phyloP scores from a whole-genome alignment of 177 flowering plant genomes.

The Vitis hybrid region DNA sequence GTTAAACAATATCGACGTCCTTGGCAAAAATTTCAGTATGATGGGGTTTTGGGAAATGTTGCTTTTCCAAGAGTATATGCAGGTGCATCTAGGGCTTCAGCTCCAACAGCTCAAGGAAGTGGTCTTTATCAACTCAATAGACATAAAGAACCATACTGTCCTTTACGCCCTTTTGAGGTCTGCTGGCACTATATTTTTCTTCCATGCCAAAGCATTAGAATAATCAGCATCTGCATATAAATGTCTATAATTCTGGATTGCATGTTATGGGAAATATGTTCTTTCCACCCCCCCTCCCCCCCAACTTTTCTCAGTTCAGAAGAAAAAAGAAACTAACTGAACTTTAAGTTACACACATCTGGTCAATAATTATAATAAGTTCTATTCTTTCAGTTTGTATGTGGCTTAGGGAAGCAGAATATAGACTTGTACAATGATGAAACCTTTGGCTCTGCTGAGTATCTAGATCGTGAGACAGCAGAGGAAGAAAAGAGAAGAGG shows the following conservation, averaged over 20 bases:
- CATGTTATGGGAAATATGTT: neutral
- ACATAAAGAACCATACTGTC: slow-evolving; percentile 22
- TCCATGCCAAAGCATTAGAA: neutral
- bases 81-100: slow-evolving; percentile 1
- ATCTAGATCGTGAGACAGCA: slow-evolving; percentile 50
- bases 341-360: neutral
- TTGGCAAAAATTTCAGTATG: slow-evolving; percentile 6
- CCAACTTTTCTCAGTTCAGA: neutral
- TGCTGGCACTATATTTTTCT: neutral
- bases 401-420: slow-evolving; percentile 41
- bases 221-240: neutral
- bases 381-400: slow-evolving; percentile 42
- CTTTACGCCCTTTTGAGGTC: slow-evolving; percentile 24
- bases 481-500: slow-evolving; percentile 73
- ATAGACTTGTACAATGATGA: slow-evolving; percentile 51
- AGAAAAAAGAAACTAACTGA: neutral
- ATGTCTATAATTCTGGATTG: neutral
- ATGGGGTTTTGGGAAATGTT: slow-evolving; percentile 20
- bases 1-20: slow-evolving; percentile 1
- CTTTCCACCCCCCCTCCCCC: neutral
- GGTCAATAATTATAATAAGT: neutral
- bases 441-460: slow-evolving; percentile 61
- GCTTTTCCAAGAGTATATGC: slow-evolving; percentile 8
- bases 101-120: slow-evolving; percentile 4
- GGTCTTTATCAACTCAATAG: slow-evolving; percentile 14